Conservation (phyloP, 148 eudicot genomes). For the Suaeda aralocaspica region DNA sequence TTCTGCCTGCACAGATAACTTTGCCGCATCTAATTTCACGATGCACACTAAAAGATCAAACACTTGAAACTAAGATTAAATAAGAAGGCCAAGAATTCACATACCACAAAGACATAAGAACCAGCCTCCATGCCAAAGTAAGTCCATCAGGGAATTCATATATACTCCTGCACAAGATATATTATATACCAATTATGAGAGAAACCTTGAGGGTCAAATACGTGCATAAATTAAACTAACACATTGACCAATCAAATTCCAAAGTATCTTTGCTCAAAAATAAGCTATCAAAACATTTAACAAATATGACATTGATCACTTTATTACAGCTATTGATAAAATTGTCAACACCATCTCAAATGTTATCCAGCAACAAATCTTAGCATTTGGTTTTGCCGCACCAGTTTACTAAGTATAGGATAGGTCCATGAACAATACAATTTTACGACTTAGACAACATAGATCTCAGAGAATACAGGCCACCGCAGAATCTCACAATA, state of each 20-base stretch:
- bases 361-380: neutral
- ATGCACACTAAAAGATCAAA: conserved; percentile 3
- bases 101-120: conserved; percentile 31
- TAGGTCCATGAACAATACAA: neutral
- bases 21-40: conserved; percentile 7
- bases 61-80: conserved; percentile 7
- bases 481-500: neutral
- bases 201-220: conserved; percentile 13
- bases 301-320: neutral
- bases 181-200: conserved; percentile 28
- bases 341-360: neutral
- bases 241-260: conserved; percentile 3
- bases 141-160: conserved; percentile 27
- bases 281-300: neutral
- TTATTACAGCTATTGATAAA: neutral
- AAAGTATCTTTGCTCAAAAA: neutral
- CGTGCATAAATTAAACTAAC: conserved; percentile 8
- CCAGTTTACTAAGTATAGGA: neutral
- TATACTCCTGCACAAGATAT: conserved; percentile 37
- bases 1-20: neutral
- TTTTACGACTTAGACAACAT: neutral
- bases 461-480: neutral
- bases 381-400: neutral
- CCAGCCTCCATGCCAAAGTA: conserved; percentile 17
- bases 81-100: conserved; percentile 30